Base-by-base conservation (phyloP, 306 rosid genomes). In the Hippophae rhamnoides region DNA sequence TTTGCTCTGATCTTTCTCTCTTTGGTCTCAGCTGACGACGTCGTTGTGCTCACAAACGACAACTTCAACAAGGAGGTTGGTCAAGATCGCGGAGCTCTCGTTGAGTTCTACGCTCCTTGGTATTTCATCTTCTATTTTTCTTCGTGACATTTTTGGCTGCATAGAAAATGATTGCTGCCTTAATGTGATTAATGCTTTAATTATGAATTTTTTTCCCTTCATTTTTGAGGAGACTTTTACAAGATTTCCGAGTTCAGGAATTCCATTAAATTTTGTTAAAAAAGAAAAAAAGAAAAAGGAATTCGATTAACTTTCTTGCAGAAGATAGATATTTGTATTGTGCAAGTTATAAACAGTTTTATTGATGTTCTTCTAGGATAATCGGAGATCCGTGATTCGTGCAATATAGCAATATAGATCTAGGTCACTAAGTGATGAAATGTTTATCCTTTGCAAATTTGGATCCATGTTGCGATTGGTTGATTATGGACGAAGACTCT, bases 71-170 rank as follows among this genome's bases (percentile, higher is more conserved):
- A 74, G 38, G 84, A 83, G 77, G 95, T 87, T 59, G 98, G 98
- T 63, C 82, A 85, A 69, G 96, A 90, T 78, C 89, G 81, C 46
- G 74, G 61, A 57, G 84, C 89, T 79, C 95, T 90, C 52, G 84
- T 90, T 60, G 86, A 90, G 80, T 90, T 90, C 72, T 90, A 90
- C 64, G 96, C 96, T 74, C 95, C 98, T 31, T 90, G 96, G 98
- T 90, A 81, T 44, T 43, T 52, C 12, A 10, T 10, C 9, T 38
- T 55, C 41, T 6, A 47, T 27, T 3, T 18, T 50, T 52, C 49
- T 52, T 47, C 0, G 5, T 9, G 41, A 2, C 5, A 1, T 49
- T 7, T 27, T 10, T 45, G 13, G 10, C 46, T 60, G 42, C 48
- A 0, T 56, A 25, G 41, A 62, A 66, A 25, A 5, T 13, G 26